Conservation (phyloP, 2,329 filamentous ascomycete species). For the Xylogone sp. region DNA sequence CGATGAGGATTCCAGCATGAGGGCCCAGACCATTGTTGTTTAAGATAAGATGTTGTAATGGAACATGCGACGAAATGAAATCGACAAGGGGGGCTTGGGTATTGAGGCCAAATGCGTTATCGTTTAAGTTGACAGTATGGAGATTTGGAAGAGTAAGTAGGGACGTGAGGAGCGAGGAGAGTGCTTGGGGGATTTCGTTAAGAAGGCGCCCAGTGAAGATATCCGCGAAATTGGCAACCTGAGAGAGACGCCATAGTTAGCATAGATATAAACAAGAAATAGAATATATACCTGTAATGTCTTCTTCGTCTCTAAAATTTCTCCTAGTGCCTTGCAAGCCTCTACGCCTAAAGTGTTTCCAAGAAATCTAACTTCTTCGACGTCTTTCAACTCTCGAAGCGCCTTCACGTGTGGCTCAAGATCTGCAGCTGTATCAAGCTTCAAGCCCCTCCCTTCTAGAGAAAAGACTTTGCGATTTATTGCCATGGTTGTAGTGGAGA, state of each 20-base stretch:
- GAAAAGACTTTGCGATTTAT: constrained; percentile 69
- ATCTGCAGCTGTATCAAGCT: constrained; percentile 85
- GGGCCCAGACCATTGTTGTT: constrained; percentile 98
- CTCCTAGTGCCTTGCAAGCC: constrained; percentile 80
- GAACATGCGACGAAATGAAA: constrained; percentile 84
- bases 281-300: constrained; percentile 59
- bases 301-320: constrained; percentile 81
- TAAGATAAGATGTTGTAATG: constrained; percentile 88
- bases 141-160: constrained; percentile 83
- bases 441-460: constrained; percentile 86
- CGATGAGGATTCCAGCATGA: constrained; percentile 82
- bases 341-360: constrained; percentile 92
- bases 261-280: neutral
- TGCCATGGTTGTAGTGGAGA: constrained; percentile 39
- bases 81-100: constrained; percentile 89
- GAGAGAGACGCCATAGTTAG: constrained; percentile 11
- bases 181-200: constrained; percentile 86
- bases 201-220: constrained; percentile 96
- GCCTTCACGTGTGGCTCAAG: constrained; percentile 78
- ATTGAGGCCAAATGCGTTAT: constrained; percentile 97
- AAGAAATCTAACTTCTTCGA: constrained; percentile 81
- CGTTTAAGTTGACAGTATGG: constrained; percentile 90
- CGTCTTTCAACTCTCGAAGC: constrained; percentile 65
- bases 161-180: constrained; percentile 79
- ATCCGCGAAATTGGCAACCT: constrained; percentile 87